Evolutionary conservation across 2,329 filamentous ascomycete species (phyloP).

Genomic region (Colletotrichum musicola): DNA sequence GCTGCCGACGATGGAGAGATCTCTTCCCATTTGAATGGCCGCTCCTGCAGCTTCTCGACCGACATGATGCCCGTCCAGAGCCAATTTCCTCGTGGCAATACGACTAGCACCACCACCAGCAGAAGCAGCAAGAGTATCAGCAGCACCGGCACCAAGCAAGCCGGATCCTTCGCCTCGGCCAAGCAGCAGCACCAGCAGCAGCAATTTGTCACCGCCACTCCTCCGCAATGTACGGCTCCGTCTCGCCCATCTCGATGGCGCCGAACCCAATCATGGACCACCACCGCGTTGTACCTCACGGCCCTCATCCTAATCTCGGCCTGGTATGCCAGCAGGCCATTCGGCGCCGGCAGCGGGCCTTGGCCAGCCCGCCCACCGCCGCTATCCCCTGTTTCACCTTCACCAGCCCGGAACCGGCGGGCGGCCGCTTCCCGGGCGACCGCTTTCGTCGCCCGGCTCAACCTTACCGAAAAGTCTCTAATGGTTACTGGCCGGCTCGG

Average conservation of each 20-base stretch:
- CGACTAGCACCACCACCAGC: background rate
- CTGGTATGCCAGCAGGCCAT: constrained; percentile 37
- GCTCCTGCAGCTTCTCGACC: constrained; percentile 37
- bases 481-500: constrained; percentile 81
- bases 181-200: background rate
- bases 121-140: background rate
- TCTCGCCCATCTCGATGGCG: background rate
- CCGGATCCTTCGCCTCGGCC: background rate
- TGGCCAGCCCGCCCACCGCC: constrained; percentile 33
- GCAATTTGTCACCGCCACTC: background rate
- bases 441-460: constrained; percentile 76
- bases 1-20: constrained; percentile 25
- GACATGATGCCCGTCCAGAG: constrained; percentile 34
- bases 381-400: constrained; percentile 31
- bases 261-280: constrained; percentile 23
- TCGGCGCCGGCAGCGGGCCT: constrained; percentile 33
- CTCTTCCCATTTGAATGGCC: constrained; percentile 34
- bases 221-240: constrained; percentile 22
- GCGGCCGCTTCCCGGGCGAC: constrained; percentile 78
- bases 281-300: constrained; percentile 36
- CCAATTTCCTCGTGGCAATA: constrained; percentile 16
- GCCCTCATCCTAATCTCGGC: constrained; percentile 38
- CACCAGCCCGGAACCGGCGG: constrained; percentile 62
- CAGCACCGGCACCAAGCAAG: constrained; percentile 12
- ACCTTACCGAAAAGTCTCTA: constrained; percentile 81